A percentile compares a stretch with the other conserved stretches of the same genome.
Evolutionary conservation across 2,329 filamentous ascomycete species (phyloP).

Genomic region (Aspergillaceae sp.): DNA sequence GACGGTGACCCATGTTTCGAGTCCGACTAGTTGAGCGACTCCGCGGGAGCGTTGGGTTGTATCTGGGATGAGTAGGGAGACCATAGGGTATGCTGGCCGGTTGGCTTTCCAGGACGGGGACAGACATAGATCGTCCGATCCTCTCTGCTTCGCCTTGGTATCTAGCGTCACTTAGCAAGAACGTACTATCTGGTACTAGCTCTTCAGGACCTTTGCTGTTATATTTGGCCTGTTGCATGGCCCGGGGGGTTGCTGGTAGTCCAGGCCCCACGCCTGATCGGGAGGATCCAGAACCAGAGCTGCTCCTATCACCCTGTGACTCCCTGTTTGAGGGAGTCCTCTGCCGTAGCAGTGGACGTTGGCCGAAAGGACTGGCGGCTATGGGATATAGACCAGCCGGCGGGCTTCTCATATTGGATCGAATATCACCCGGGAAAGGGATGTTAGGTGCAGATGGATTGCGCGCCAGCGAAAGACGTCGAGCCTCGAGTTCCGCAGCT

Average conservation of each 20-base stretch:
- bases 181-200: constrained; percentile 42
- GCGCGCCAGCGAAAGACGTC: constrained; percentile 72
- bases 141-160: constrained; percentile 30
- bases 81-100: constrained; percentile 18
- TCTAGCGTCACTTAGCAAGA: constrained; percentile 27
- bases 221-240: constrained; percentile 74
- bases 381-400: constrained; percentile 37
- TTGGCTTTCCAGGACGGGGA: constrained; percentile 26
- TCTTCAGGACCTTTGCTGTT: constrained; percentile 38
- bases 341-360: constrained; percentile 23
- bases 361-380: constrained; percentile 23
- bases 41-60: constrained; percentile 30
- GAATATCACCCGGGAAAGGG: constrained; percentile 57
- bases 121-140: constrained; percentile 33
- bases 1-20: constrained; percentile 22
- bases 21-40: constrained; percentile 35
- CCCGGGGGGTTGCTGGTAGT: constrained; percentile 82
- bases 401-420: constrained; percentile 29
- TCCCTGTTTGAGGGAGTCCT: constrained; percentile 25
- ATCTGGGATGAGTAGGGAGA: constrained; percentile 34
- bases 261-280: constrained; percentile 53
- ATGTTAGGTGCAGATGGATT: constrained; percentile 73
- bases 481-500: constrained; percentile 78
- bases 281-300: constrained; percentile 32
- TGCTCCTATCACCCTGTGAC: constrained; percentile 33